Evolutionary conservation across 805 yeast species (phyloP).

Genomic region (Yamadazyma nakazawae): DNA sequence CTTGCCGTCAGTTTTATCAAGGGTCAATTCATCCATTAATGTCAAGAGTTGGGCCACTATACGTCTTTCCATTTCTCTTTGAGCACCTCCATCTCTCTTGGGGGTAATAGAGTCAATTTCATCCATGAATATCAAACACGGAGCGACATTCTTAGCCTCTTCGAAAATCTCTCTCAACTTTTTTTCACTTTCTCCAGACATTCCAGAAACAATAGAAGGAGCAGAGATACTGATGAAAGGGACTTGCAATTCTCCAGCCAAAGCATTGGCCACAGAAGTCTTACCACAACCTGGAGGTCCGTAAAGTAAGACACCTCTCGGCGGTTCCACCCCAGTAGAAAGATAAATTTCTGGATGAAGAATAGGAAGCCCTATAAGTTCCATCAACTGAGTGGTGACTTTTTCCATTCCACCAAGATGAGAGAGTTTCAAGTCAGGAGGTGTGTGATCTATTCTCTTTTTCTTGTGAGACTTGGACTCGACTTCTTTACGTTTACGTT

Average conservation of each 20-base stretch:
- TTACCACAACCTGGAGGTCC: constrained; percentile 99
- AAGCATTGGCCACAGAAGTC: constrained; percentile 91
- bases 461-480: constrained; percentile 25
- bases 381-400: constrained; percentile 83
- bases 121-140: constrained; percentile 89
- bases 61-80: constrained; percentile 95
- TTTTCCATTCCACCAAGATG: constrained; percentile 88
- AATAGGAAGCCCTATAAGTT: constrained; percentile 86
- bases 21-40: constrained; percentile 86
- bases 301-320: constrained; percentile 88
- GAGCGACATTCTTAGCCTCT: constrained; percentile 87
- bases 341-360: constrained; percentile 88
- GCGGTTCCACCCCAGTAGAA: constrained; percentile 91
- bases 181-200: constrained; percentile 99
- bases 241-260: constrained; percentile 91
- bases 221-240: constrained; percentile 91
- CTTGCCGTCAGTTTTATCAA: constrained; percentile 86
- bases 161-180: constrained; percentile 89
- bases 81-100: constrained; percentile 91
- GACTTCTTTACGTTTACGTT: constrained; percentile 52
- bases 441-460: constrained; percentile 55
- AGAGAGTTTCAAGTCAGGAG: constrained; percentile 65
- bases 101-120: constrained; percentile 99
- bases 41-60: constrained; percentile 95
- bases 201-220: constrained; percentile 94